Evolutionary conservation across 2,329 filamentous ascomycete genomes (phyloP).

Genomic region (Chaetomiaceae sp.): DNA sequence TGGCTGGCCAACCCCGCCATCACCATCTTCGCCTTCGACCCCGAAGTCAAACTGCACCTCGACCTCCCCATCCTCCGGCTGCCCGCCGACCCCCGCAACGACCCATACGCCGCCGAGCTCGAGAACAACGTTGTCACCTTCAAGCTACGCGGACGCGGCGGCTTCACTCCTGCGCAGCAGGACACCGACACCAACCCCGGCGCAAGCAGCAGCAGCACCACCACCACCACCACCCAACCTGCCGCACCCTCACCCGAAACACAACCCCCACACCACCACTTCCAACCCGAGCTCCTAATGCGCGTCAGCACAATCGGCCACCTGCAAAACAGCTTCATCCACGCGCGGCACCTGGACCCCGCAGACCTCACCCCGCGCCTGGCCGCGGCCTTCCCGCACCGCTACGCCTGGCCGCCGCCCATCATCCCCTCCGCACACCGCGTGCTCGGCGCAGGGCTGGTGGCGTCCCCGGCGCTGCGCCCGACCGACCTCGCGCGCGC

Average conservation of each 20-base stretch:
- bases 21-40: slow-evolving; percentile 66
- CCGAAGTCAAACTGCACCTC: slow-evolving; percentile 62
- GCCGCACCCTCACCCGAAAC: background rate
- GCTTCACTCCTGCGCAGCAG: background rate
- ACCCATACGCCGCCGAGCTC: background rate
- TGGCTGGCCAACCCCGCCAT: slow-evolving; percentile 63
- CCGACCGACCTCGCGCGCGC: slow-evolving; percentile 36
- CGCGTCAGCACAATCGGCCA: slow-evolving; percentile 37
- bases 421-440: slow-evolving; percentile 59
- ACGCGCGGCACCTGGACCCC: slow-evolving; percentile 41
- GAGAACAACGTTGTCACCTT: background rate
- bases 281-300: slow-evolving; percentile 49
- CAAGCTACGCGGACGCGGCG: slow-evolving; percentile 19
- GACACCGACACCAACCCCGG: background rate
- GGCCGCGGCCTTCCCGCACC: slow-evolving; percentile 36
- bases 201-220: background rate
- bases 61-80: slow-evolving; percentile 66
- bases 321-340: slow-evolving; percentile 61
- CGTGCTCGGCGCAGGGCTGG: slow-evolving; percentile 32
- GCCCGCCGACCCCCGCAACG: slow-evolving; percentile 20
- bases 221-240: background rate
- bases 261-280: slow-evolving; percentile 29
- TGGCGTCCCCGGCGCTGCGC: slow-evolving; percentile 24
- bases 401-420: slow-evolving; percentile 68
- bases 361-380: slow-evolving; percentile 31